Conservation (phyloP, 352 stramenopile genomes). For the Halophytophthora batemanensis region DNA sequence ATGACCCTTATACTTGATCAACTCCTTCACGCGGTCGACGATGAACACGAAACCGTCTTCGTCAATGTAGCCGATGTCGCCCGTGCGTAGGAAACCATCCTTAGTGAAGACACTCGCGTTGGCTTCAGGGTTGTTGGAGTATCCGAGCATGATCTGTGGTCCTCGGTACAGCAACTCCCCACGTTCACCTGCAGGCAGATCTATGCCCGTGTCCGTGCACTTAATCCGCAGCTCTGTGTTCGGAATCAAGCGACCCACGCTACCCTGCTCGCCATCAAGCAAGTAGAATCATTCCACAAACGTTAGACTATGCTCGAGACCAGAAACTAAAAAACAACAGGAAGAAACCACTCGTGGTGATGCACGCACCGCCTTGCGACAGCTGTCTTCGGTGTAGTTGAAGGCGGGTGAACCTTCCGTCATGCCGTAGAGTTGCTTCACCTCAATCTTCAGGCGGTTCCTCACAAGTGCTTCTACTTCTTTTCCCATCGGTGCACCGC, state of each 20-base stretch:
- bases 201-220: constrained; percentile 39
- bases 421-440: constrained; percentile 65
- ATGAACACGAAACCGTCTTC: constrained; percentile 91
- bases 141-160: constrained; percentile 93
- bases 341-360: not conserved
- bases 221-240: constrained; percentile 62
- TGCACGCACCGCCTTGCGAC: constrained; percentile 24
- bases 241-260: constrained; percentile 52
- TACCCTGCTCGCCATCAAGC: constrained; percentile 18
- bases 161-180: constrained; percentile 89
- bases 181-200: constrained; percentile 29
- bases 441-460: constrained; percentile 50
- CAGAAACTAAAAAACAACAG: not conserved
- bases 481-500: constrained; percentile 83
- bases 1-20: constrained; percentile 95
- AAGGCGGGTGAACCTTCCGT: constrained; percentile 46
- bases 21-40: constrained; percentile 90
- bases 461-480: constrained; percentile 76
- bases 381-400: constrained; percentile 29
- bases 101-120: constrained; percentile 75
- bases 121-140: constrained; percentile 85
- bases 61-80: constrained; percentile 90
- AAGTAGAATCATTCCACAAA: not conserved
- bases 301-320: not conserved
- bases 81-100: constrained; percentile 84